Evolutionary conservation across 345 rosid species (phyloP).

Genomic region (Brassica rapa): DNA sequence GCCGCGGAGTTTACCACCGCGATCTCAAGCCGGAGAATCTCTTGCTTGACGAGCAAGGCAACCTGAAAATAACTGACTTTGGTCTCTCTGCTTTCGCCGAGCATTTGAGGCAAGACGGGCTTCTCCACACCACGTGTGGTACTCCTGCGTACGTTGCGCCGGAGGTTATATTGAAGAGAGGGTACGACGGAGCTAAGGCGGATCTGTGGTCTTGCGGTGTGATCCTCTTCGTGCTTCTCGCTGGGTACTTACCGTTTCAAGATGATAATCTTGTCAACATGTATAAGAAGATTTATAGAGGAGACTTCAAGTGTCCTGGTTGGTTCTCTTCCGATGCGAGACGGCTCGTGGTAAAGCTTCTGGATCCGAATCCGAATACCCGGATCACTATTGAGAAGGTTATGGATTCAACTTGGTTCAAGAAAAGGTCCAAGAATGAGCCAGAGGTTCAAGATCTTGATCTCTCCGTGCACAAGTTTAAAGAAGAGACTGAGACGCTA

Average conservation of each 20-base stretch:
- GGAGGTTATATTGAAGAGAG: slow-evolving; percentile 77
- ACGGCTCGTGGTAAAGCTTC: slow-evolving; percentile 65
- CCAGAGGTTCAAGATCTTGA: slow-evolving; percentile 40
- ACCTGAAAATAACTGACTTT: slow-evolving; percentile 79
- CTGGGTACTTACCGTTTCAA: slow-evolving; percentile 85
- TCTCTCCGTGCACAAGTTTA: slow-evolving; percentile 27
- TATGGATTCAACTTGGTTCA: slow-evolving; percentile 80
- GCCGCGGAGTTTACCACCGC: slow-evolving; percentile 91
- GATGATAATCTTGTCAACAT: slow-evolving; percentile 75
- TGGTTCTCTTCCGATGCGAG: slow-evolving; percentile 87
- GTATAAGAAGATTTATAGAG: slow-evolving; percentile 81
- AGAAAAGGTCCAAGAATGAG: slow-evolving; percentile 43
- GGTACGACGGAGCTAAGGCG: slow-evolving; percentile 89
- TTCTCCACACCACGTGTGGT: slow-evolving; percentile 85
- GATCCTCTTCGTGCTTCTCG: slow-evolving; percentile 78
- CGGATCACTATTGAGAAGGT: slow-evolving; percentile 58
- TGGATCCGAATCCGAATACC: slow-evolving; percentile 79
- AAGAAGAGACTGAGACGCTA: slow-evolving; percentile 58
- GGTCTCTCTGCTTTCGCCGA: slow-evolving; percentile 84
- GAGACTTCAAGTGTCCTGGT: slow-evolving; percentile 89
- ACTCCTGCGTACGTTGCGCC: slow-evolving; percentile 95
- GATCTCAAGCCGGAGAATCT: slow-evolving; percentile 90
- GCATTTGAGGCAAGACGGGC: slow-evolving; percentile 74
- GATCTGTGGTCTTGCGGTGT: slow-evolving; percentile 98
- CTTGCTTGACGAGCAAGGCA: slow-evolving; percentile 72